A percentile compares a stretch with the other conserved stretches of the same genome.
Evolutionary conservation across 495 filamentous ascomycete species (phyloP).

Genomic region (Thermothielavioides terrestris): DNA sequence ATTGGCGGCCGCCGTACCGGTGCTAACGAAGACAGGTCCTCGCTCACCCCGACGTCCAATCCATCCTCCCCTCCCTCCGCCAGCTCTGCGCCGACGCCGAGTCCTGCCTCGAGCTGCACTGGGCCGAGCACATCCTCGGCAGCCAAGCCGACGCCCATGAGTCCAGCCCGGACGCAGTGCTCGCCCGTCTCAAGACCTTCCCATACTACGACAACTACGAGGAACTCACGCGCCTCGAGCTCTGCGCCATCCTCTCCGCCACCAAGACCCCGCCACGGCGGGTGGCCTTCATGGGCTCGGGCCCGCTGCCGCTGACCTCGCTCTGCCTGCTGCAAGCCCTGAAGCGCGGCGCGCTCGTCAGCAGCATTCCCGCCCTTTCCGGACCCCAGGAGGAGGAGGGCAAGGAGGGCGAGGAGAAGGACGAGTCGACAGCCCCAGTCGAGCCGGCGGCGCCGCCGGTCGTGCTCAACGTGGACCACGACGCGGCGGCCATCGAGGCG

Average conservation of each 20-base stretch:
- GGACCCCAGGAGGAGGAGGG: background rate
- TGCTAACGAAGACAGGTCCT: no score
- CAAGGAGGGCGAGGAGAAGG: background rate
- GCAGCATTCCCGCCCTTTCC: background rate
- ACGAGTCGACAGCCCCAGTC: no score
- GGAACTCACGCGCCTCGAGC: slow-evolving; percentile 22
- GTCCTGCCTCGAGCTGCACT: slow-evolving; percentile 21
- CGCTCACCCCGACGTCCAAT: slow-evolving; percentile 6
- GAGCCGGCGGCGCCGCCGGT: no score
- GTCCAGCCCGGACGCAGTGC: slow-evolving; percentile 7
- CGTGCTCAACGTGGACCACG: slow-evolving; percentile 21
- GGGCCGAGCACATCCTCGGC: slow-evolving; percentile 12
- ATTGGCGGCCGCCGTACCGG: no score
- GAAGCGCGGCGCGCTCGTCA: slow-evolving; percentile 1
- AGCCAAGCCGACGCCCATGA: background rate
- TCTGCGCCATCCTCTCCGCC: slow-evolving; percentile 21
- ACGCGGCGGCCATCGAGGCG: slow-evolving; percentile 13
- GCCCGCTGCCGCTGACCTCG: slow-evolving; percentile 23
- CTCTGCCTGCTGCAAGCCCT: slow-evolving; percentile 19
- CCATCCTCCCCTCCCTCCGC: slow-evolving; percentile 16
- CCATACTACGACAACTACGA: slow-evolving; percentile 28
- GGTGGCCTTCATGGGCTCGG: slow-evolving; percentile 27
- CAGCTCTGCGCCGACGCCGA: slow-evolving; percentile 21
- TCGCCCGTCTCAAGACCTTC: slow-evolving; percentile 15
- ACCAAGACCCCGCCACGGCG: slow-evolving; percentile 6